Base-by-base conservation (phyloP, 345 rosid species). In the Brassica carinata region DNA sequence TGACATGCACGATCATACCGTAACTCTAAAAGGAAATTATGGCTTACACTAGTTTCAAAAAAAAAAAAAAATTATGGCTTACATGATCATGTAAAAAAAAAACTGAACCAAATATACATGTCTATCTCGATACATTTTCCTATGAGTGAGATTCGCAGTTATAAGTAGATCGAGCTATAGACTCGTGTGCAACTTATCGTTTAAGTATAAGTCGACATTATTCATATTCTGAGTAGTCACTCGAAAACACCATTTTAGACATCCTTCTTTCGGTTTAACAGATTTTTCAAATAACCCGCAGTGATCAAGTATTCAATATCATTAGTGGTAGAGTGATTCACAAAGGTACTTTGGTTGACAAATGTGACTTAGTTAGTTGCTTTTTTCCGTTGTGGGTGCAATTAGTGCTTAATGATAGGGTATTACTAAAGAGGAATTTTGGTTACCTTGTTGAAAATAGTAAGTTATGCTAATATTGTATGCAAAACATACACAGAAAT, bases 1-100 rank as follows among this genome's bases (percentile, higher is more conserved):
- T 69, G n/a, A 69, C 19, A 77, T 76, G 62, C 73, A 68, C 15
- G 65, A 62, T 62, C 65, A 23, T 23, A 62, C 33, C n/a, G 7
- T 62, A 40, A 5, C 48, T 45, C 65, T 19, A 55, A 66, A 14
- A 14, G 17, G 34, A 75, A 53, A 10, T 4, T 9, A 40, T 40
- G 48, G 23, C 38, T 64, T 9, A 3, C 48, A 10, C 26, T 23
- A 23, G 26, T 23, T 23, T 23, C 26, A 23, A 23, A 23, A 23
- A 23, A 23, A 23, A 23, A 23, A 23, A 23, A 23, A 23, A 23
- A 23, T 23, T 23, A 23, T 23, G 26, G 10, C 9, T 40, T 40
- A 40, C 31, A 30, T 18, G 19, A 74, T 45, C 70, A 74, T 18
- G 53, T 43, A 15, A 18, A 18, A 23, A 8, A 8, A 23, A 8